Evolutionary conservation across 306 rosid species (phyloP).

Genomic region (Benincasa hispida): DNA sequence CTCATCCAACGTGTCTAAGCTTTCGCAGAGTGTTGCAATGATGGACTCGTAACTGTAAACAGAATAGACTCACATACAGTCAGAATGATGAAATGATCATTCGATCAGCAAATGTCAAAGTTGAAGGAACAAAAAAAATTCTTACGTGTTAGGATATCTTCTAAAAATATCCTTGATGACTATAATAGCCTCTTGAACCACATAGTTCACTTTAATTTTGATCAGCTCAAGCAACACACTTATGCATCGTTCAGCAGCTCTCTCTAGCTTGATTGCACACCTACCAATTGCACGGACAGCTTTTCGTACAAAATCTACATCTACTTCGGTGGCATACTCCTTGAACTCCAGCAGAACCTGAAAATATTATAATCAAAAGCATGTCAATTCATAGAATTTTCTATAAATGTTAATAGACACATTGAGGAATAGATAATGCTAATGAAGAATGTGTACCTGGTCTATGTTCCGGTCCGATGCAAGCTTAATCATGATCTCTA

Average conservation of each 20-base stretch:
- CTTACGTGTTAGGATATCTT: conserved; percentile 99
- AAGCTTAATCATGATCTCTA: conserved; percentile 98
- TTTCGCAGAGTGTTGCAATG: conserved; percentile 97
- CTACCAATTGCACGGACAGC: conserved; percentile 99
- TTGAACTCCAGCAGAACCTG: conserved; percentile 95
- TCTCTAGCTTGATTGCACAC: conserved; percentile 94
- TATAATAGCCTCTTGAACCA: conserved; percentile 99
- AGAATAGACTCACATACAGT: conserved; percentile 12
- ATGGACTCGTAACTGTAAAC: conserved; percentile 81
- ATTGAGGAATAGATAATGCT: neutral
- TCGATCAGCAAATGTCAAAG: neutral
- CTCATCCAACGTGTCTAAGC: conserved; percentile 94
- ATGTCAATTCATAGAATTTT: neutral
- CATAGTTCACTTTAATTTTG: conserved; percentile 97
- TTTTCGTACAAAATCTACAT: conserved; percentile 92
- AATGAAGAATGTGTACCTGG: conserved; percentile 41
- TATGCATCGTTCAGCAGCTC: conserved; percentile 99
- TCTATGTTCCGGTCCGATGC: conserved; percentile 96
- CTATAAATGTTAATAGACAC: neutral
- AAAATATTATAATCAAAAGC: conserved; percentile 9
- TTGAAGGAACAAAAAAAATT: neutral
- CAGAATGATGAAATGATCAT: conserved; percentile 7
- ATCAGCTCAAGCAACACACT: conserved; percentile 97
- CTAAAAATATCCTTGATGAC: conserved; percentile 98
- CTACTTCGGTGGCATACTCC: conserved; percentile 99